Base-by-base conservation (phyloP, 345 rosid species). In the Eucalyptus erythrocorys region DNA sequence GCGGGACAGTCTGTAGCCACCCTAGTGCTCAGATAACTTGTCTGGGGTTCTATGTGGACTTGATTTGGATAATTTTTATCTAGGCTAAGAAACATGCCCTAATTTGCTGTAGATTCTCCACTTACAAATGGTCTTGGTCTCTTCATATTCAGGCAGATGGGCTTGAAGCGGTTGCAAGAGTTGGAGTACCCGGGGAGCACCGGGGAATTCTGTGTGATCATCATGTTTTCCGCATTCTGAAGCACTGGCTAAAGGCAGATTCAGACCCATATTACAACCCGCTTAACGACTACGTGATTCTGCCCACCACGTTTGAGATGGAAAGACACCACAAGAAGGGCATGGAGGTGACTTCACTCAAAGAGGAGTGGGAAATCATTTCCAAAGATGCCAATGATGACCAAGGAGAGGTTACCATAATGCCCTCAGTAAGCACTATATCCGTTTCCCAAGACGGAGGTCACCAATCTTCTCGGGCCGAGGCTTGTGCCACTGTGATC, bases 131-230 rank as follows among this genome's bases (percentile, higher is more conserved):
- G 43, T 50, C 22, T 50, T 50, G 55, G 22, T 21, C 37, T 49
- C 47, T 21, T 88, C 88, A 24, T 40, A 76, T 76, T 40, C 92
- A 96, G 99, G 99, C 98, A 13, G 99, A 97, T 90, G 99, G 98
- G 91, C 96, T 97, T 40, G 91, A 94, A 87, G 99, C 99, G 47
- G 99, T 94, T 91, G 99, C 98, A 57, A 95, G 99, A 91, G 98
- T 97, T 55, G 99, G 96, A 87, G 95, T 98, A 45, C 99, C 99
- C 2, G 99, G 96, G 59, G 99, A 97, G 92, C 99, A 97, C 92
- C 89, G 99, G 22, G 99, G 98, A 87, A 96, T 97, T 87, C 96
- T 97, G 57, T 91, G 95, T 40, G 99, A 98, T 53, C 99, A 93
- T 91, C 99, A 94, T 64, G 94, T 98, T 48, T 98, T 96, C 87